These are phyloP conservation scores for Colletotrichum chlorophyti DNA, from an alignment of 2,329 filamentous ascomycete species.

Conservation along the genomic window DNA sequence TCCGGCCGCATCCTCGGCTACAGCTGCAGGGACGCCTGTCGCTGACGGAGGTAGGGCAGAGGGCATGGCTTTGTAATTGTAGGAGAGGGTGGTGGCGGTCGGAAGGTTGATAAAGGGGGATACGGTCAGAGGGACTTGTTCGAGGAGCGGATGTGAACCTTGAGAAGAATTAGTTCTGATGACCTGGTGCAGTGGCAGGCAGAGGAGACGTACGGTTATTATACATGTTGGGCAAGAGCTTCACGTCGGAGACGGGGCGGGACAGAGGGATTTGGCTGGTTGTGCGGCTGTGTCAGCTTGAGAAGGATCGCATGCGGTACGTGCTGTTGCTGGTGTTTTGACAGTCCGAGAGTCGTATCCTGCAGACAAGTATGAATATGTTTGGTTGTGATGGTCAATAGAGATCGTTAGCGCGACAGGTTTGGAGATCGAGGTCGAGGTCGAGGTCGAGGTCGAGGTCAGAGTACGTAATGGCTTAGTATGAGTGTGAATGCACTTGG, in stretches of 20 bases:
- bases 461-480: too few species aligned
- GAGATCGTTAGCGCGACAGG: neutral
- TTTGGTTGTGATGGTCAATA: too few species aligned
- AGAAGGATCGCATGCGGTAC: conserved; percentile 1
- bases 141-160: conserved; percentile 86
- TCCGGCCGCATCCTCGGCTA: conserved; percentile 36
- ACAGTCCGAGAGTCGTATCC: neutral
- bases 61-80: conserved; percentile 91
- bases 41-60: conserved; percentile 82
- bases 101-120: conserved; percentile 94
- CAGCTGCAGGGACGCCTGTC: conserved; percentile 55
- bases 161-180: neutral
- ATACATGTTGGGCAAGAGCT: conserved; percentile 31
- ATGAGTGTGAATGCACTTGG: neutral
- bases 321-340: neutral
- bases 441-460: too few species aligned
- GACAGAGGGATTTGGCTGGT: too few species aligned
- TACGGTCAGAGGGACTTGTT: conserved; percentile 91
- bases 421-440: too few species aligned
- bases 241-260: too few species aligned
- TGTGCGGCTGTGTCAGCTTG: too few species aligned
- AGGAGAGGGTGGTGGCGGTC: conserved; percentile 87
- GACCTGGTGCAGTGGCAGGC: too few species aligned
- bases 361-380: too few species aligned
- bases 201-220: conserved; percentile 38